Conservation (phyloP, 495 filamentous ascomycete species). For the Xylaria nigripes region DNA sequence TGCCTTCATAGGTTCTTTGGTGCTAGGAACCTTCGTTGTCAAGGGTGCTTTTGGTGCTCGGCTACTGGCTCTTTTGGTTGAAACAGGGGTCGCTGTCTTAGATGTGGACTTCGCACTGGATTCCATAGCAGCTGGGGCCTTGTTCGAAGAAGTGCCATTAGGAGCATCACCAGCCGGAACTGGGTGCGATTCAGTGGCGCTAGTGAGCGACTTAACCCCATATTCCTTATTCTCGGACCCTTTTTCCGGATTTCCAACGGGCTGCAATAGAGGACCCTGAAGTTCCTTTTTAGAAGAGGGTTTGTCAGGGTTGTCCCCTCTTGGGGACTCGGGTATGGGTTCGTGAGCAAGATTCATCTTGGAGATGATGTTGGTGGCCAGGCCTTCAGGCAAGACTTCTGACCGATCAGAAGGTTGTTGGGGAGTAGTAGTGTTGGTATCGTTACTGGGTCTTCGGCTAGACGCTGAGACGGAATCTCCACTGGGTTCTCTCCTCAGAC, state of each 20-base stretch:
- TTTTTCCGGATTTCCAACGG: constrained; percentile 27
- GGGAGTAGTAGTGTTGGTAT: constrained; percentile 27
- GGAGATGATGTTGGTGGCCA: constrained; percentile 19
- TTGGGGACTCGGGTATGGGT: constrained; percentile 29
- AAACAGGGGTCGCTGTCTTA: constrained; percentile 23
- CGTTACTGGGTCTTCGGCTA: constrained; percentile 29
- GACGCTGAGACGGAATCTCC: constrained; percentile 34
- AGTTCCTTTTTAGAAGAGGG: constrained; percentile 12
- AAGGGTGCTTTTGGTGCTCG: constrained; percentile 34
- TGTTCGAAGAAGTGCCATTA: constrained; percentile 9
- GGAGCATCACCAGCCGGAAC: constrained; percentile 8
- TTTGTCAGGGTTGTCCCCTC: constrained; percentile 10
- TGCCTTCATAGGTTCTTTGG: constrained; percentile 27
- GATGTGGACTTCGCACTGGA: constrained; percentile 14
- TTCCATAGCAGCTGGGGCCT: constrained; percentile 12
- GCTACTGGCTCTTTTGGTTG: constrained; percentile 30
- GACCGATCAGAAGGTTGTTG: constrained; percentile 24
- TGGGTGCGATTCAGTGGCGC: constrained; percentile 21
- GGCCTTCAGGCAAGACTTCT: constrained; percentile 25
- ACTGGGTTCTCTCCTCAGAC: constrained; percentile 34
- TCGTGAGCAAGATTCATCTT: constrained; percentile 28
- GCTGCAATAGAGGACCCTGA: constrained; percentile 17
- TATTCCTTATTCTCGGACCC: constrained; percentile 23
- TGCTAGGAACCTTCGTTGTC: constrained; percentile 24
- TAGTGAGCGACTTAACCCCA: constrained; percentile 17